Base-by-base conservation (phyloP, 2,329 filamentous ascomycete genomes). In the Dothideomycetidae sp. region DNA sequence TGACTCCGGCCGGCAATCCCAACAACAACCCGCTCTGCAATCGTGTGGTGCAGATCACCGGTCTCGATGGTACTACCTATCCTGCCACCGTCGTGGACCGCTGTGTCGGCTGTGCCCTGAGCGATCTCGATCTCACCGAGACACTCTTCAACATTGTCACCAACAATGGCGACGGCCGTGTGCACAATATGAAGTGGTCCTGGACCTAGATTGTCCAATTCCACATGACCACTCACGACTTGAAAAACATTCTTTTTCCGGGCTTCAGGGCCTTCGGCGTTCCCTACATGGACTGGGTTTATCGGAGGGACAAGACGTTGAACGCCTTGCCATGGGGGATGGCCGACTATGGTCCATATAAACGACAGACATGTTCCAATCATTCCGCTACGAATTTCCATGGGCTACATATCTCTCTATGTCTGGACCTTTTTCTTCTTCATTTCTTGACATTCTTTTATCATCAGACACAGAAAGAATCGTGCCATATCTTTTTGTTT, bases 1-100 rank as follows among this genome's bases (percentile, higher is more conserved):
- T 50, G 40, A 47, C 37, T 34, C 39, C 41, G 3, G 37, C 31
- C 29, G 44, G 38, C 40, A 57, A 59, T 48, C 51, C 75, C 50
- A 83, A 81, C 62, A 62, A 57, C 48, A 81, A 85, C 66, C 68
- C 72, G 33, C 70, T 73, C 55, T 90, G 83, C 58, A 75, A 74
- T 54, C 70, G 74, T 62, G 73, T 61, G 33, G 70, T 86, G 51
- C 75, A 68, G 46, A 73, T 85, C 61, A 61, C 50, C 29, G 46
- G 49, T 29, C 64, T 63, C 53, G 64, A 68, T 34, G 79, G 79
- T 55, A 70, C 70, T 55, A 67, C 66, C 2, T 54, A 63, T 48
- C 63, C 56, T 2, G 81, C 73, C 43, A 68, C 49, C 3, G 71
- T 86, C 43, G 69, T 68, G 36, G 82, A 90, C 64, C 83, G 81